A percentile compares a stretch with the other conserved stretches of the same genome.
These are phyloP conservation scores for Neurospora intermedia DNA, from an alignment of 495 filamentous ascomycete genomes.

Conservation along the genomic window DNA sequence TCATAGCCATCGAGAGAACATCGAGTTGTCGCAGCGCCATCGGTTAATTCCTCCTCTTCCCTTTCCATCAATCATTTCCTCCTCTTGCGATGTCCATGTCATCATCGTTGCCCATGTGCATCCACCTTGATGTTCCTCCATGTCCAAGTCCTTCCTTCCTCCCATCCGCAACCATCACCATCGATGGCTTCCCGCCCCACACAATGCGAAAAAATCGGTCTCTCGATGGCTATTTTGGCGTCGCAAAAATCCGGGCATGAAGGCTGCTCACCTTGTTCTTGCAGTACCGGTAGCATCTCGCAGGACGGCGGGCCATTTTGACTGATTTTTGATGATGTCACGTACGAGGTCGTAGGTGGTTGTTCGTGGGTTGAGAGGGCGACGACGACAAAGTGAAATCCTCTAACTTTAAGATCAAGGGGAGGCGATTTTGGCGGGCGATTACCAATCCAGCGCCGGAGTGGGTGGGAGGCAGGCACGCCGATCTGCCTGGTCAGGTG, in stretches of 20 bases:
- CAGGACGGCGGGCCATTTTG: slow-evolving; percentile 97
- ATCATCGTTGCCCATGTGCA: background rate
- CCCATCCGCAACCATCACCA: background rate
- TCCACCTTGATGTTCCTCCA: background rate
- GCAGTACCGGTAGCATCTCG: slow-evolving; percentile 99
- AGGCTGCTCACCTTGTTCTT: slow-evolving; percentile 89
- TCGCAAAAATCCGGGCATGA: slow-evolving; percentile 6
- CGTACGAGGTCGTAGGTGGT: slow-evolving; percentile 24
- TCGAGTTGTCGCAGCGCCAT: background rate
- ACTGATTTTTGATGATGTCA: slow-evolving; percentile 46
- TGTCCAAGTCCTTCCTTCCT: background rate
- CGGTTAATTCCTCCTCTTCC: background rate
- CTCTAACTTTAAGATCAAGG: slow-evolving; percentile 20
- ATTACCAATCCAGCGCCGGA: slow-evolving; percentile 25
- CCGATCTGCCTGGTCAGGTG: background rate
- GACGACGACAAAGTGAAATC: slow-evolving; percentile 20
- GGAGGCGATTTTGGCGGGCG: slow-evolving; percentile 28
- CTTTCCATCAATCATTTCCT: background rate
- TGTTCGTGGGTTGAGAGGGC: slow-evolving; percentile 27
- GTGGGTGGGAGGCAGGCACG: slow-evolving; percentile 4
- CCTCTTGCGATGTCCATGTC: background rate
- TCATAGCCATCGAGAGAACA: background rate
- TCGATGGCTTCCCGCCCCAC: background rate
- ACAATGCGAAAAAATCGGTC: background rate
- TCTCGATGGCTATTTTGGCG: background rate